A percentile compares a stretch with the other conserved stretches of the same genome.
These are phyloP conservation scores for Haplosporangium gracile DNA, from an alignment of 192 early-diverging fungal species.

Conservation along the genomic window DNA sequence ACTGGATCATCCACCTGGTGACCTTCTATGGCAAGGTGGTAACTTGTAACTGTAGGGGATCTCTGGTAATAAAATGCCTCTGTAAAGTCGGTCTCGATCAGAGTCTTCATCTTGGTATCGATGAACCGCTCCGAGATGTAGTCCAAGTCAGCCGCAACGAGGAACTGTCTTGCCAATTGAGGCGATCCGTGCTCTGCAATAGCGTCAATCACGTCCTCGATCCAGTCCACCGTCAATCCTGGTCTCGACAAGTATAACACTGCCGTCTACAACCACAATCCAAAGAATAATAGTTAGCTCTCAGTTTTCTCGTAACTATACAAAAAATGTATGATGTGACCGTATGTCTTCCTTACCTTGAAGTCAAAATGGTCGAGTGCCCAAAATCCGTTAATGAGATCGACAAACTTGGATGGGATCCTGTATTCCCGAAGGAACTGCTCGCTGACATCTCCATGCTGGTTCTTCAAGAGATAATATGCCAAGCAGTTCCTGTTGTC, in stretches of 20 bases:
- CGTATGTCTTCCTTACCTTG: conserved; percentile 15
- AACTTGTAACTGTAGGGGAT: background rate
- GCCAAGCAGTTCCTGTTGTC: conserved; percentile 53
- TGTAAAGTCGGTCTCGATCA: conserved; percentile 37
- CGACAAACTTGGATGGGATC: conserved; percentile 47
- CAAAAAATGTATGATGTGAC: too few species aligned
- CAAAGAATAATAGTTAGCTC: background rate
- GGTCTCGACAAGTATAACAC: conserved; percentile 47
- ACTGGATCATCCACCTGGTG: background rate
- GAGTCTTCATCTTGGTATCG: conserved; percentile 34
- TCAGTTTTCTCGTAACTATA: too few species aligned
- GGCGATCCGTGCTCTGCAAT: conserved; percentile 38
- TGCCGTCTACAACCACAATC: conserved; percentile 21
- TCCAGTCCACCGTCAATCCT: conserved; percentile 50
- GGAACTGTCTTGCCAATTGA: conserved; percentile 33
- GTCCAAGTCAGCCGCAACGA: conserved; percentile 41
- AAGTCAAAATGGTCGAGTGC: conserved; percentile 54
- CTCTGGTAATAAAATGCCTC: conserved; percentile 51
- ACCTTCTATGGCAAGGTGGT: background rate
- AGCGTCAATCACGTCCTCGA: conserved; percentile 47
- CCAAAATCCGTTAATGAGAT: conserved; percentile 56
- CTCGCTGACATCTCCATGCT: conserved; percentile 35
- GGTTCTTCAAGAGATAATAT: conserved; percentile 47
- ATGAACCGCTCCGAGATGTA: conserved; percentile 30
- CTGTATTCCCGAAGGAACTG: conserved; percentile 46